Evolutionary conservation across 164 flowering plant species (phyloP), one percentile per base, ranked within the genome.

Genomic region (Aristolochia fimbriata): DNA sequence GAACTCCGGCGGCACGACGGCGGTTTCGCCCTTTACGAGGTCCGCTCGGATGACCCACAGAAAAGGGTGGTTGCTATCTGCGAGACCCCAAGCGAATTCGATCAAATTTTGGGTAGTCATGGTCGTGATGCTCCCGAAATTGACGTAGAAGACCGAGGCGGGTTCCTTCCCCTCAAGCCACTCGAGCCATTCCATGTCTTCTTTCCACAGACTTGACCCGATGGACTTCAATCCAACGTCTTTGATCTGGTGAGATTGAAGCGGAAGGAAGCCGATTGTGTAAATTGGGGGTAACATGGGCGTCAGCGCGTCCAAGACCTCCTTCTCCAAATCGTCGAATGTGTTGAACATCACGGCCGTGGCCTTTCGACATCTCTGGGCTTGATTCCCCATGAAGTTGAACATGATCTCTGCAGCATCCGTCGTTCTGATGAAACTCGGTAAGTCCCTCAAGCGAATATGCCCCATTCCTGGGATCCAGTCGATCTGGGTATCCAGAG

Each of bases 41-140:
- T 81, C 89, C 0, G 81, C 74, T 43, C 89, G 52, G 6, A 83
- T 66, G 25, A 81, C 63, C 89, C 89, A 83, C 57, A 80, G 55
- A 49, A 83, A 81, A 0, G 62, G 62, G 3, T 65, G 46, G 14
- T 59, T 64, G 65, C 77, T 70, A 27, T 76, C 64, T 9, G 77
- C 81, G 0, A 80, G 66, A 11, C 84, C 84, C 79, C 79, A 78
- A 0, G 80, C 81, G 24, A 78, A 71, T 48, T 81, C 85, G 0
- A 19, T 20, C 16, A 68, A 31, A 45, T 80, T 74, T 0, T 66
- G 60, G 5, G 68, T 56, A 0, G 76, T 65, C 67, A 76, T 41
- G 0, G 68, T 60, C 0, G 78, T 63, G 52, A 75, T 67, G 62
- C 79, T 77, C 0, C 81, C 83, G 51, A 70, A 77, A n/a, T 74